A percentile compares a stretch with the other conserved stretches of the same genome.
Conservation (phyloP, 2,329 filamentous ascomycete genomes). For the Calonectria hawksworthii region DNA sequence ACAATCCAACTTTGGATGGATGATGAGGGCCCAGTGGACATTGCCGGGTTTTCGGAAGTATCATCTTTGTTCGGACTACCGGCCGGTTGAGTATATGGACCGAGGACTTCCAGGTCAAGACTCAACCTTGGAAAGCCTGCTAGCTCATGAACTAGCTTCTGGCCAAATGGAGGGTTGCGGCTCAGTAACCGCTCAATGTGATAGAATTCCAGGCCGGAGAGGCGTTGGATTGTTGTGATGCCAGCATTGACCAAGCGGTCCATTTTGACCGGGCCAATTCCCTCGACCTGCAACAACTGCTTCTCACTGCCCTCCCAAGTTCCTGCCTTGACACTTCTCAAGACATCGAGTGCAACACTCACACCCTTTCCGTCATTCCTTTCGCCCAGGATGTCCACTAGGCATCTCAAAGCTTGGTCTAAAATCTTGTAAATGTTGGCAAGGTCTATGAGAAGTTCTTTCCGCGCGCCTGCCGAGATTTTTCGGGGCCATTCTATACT, state of each 20-base stretch:
- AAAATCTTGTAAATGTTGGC: constrained; percentile 51
- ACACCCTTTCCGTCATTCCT: constrained; percentile 74
- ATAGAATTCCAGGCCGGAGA: constrained; percentile 76
- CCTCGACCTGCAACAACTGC: constrained; percentile 86
- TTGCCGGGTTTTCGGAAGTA: not conserved
- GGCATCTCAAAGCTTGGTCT: constrained; percentile 53
- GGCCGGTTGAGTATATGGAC: constrained; percentile 15
- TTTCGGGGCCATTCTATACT: constrained; percentile 72
- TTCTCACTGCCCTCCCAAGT: constrained; percentile 86
- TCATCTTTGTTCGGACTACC: not conserved
- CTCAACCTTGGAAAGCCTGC: constrained; percentile 76
- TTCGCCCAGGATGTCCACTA: constrained; percentile 55
- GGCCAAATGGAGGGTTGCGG: constrained; percentile 87
- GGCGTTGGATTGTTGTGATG: constrained; percentile 78
- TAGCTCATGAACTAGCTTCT: constrained; percentile 74
- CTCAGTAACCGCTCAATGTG: constrained; percentile 83
- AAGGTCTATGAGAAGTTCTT: constrained; percentile 51
- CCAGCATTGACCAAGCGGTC: constrained; percentile 80
- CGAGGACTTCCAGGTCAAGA: constrained; percentile 55
- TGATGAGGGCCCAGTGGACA: not conserved
- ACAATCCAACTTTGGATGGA: constrained; percentile 56
- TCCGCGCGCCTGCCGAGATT: constrained; percentile 49
- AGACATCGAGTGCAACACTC: constrained; percentile 80
- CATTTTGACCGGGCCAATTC: constrained; percentile 81
- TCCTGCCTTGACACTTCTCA: constrained; percentile 80